Conservation (phyloP, 2,329 filamentous ascomycete species). For the Catunica adiposa region DNA sequence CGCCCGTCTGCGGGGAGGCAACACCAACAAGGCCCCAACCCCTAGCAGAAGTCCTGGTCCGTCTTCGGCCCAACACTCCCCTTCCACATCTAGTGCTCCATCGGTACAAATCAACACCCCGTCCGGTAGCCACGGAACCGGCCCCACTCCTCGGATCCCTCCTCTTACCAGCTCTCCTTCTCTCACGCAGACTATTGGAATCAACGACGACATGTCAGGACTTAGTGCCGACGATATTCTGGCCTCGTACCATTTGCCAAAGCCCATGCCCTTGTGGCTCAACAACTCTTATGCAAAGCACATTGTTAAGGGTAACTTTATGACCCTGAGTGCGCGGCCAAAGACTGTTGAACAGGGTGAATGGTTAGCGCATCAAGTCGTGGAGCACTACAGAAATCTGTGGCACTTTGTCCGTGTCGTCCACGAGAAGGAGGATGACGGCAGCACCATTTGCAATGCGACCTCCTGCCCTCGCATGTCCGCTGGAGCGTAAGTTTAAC, state of each 20-base stretch:
- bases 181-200: constrained; percentile 48
- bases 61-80: constrained; percentile 31
- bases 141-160: constrained; percentile 30
- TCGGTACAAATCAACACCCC: constrained; percentile 9
- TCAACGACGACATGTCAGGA: constrained; percentile 41
- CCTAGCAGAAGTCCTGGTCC: constrained; percentile 36
- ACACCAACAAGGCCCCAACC: constrained; percentile 27
- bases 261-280: constrained; percentile 56
- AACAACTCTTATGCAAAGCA: constrained; percentile 61
- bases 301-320: constrained; percentile 94
- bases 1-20: constrained; percentile 14
- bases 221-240: constrained; percentile 37
- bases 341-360: constrained; percentile 89
- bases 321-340: constrained; percentile 83
- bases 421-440: constrained; percentile 68
- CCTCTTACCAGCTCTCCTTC: constrained; percentile 47
- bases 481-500: constrained; percentile 63
- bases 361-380: constrained; percentile 91
- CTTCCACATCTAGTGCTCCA: constrained; percentile 12
- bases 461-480: constrained; percentile 82
- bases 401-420: constrained; percentile 81
- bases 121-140: constrained; percentile 7
- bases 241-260: constrained; percentile 45
- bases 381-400: constrained; percentile 80
- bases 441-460: constrained; percentile 66